Conservation (phyloP, 176 grass and related monocot genomes). For the Miscanthus lutarioriparius region DNA sequence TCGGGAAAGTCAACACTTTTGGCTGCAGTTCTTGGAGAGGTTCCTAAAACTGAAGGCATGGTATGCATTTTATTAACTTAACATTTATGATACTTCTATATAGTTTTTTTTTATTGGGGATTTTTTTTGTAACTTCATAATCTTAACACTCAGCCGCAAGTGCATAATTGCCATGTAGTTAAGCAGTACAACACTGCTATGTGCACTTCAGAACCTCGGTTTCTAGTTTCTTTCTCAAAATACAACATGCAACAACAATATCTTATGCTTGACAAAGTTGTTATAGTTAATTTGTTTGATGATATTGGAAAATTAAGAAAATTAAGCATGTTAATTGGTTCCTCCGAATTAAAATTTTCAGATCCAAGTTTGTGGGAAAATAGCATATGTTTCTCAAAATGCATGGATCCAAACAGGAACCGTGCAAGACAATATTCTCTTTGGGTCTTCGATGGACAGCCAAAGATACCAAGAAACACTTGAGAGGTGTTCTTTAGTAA, state of each 20-base stretch:
- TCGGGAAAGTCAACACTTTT: constrained; percentile 92
- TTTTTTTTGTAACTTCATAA: background rate
- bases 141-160: background rate
- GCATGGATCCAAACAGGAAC: constrained; percentile 96
- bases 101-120: background rate
- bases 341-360: constrained; percentile 15
- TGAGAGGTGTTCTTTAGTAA: constrained; percentile 64
- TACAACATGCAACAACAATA: background rate
- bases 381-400: constrained; percentile 88
- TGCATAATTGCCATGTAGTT: constrained; percentile 1
- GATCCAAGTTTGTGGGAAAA: constrained; percentile 80
- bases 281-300: background rate
- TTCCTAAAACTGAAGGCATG: constrained; percentile 59
- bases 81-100: background rate
- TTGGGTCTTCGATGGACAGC: constrained; percentile 65
- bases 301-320: background rate
- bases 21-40: constrained; percentile 81
- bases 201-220: constrained; percentile 1
- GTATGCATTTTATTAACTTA: constrained; percentile 45
- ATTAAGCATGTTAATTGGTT: background rate
- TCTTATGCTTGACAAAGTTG: background rate
- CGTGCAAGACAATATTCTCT: constrained; percentile 88
- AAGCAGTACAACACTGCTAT: background rate
- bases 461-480: constrained; percentile 80
- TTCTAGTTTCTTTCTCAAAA: constrained; percentile 24